phyloP scores from a whole-genome alignment of 176 grass and related monocot species.

The Carex pumila region DNA sequence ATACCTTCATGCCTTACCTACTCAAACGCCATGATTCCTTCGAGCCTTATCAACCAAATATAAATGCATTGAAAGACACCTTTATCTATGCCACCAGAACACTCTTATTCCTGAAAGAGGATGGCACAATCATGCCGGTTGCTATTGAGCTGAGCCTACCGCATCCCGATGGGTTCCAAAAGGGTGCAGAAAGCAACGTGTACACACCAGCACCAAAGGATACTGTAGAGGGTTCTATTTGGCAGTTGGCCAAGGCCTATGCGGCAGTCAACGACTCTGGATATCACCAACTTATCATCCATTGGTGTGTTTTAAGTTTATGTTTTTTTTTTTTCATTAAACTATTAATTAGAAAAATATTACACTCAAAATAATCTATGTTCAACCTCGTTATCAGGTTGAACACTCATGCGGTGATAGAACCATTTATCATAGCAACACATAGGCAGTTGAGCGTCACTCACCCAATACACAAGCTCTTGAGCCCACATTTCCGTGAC shows the following conservation, averaged over 20 bases:
- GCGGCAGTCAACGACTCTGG: conserved; percentile 84
- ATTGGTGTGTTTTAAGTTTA: conserved; percentile 45
- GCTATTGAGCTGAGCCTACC: conserved; percentile 77
- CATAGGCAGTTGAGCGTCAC: conserved; percentile 62
- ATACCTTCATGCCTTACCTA: conserved; percentile 64
- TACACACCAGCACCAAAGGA: conserved; percentile 46
- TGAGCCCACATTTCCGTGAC: conserved; percentile 80
- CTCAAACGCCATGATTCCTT: too few species aligned
- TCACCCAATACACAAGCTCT: conserved; percentile 79
- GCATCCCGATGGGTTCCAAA: conserved; percentile 22
- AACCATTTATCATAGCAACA: conserved; percentile 75
- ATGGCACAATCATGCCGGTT: conserved; percentile 63
- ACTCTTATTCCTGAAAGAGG: conserved; percentile 53
- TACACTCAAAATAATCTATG: background rate
- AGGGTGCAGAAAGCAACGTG: conserved; percentile 43
- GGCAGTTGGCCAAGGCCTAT: conserved; percentile 94
- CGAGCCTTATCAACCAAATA: background rate
- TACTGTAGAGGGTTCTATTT: conserved; percentile 29
- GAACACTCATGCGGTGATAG: conserved; percentile 79
- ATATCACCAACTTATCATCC: conserved; percentile 87
- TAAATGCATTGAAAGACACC: conserved; percentile 51
- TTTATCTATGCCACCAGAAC: conserved; percentile 71
- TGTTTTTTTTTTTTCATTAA: background rate
- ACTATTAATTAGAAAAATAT: background rate
- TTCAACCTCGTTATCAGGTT: conserved; percentile 39